phyloP scores from a whole-genome alignment of 2,329 filamentous ascomycete genomes.

The Neocatenulostroma microsporum region DNA sequence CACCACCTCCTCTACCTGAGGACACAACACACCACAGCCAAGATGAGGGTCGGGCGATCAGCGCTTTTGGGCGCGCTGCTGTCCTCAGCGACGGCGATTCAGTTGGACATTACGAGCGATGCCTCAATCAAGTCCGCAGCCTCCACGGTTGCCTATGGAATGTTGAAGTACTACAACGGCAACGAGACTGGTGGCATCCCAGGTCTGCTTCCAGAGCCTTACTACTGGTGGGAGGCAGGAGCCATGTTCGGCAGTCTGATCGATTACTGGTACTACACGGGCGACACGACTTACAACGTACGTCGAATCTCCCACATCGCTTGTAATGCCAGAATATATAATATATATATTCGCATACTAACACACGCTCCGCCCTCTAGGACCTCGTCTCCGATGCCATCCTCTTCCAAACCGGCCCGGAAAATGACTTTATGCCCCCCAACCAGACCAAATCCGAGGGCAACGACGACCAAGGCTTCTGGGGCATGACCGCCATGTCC shows the following conservation, averaged over 20 bases:
- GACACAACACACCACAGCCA: no score
- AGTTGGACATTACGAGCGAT: conserved; percentile 11
- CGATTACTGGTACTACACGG: conserved; percentile 63
- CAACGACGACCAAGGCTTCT: conserved; percentile 53
- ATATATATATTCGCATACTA: background rate
- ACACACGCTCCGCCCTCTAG: conserved; percentile 21
- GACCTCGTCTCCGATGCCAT: conserved; percentile 42
- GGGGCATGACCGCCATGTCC: conserved; percentile 50
- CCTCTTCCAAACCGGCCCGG: conserved; percentile 52
- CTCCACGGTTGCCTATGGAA: conserved; percentile 37
- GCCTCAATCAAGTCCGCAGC: conserved; percentile 41
- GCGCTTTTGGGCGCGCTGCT: conserved; percentile 11
- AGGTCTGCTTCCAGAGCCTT: conserved; percentile 54
- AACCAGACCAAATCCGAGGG: conserved; percentile 36
- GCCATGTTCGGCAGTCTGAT: conserved; percentile 58
- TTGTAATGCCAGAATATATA: no score
- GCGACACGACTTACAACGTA: conserved; percentile 56
- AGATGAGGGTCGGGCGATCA: background rate
- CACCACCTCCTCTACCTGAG: no score
- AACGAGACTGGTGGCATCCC: conserved; percentile 45
- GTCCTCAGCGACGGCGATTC: conserved; percentile 16
- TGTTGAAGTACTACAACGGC: conserved; percentile 48
- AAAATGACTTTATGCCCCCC: conserved; percentile 51
- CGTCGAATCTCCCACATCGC: no score
- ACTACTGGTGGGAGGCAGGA: conserved; percentile 69